phyloP scores from a whole-genome alignment of 768 basidiomycete species.

The Naganishia vaughanmartiniae region DNA sequence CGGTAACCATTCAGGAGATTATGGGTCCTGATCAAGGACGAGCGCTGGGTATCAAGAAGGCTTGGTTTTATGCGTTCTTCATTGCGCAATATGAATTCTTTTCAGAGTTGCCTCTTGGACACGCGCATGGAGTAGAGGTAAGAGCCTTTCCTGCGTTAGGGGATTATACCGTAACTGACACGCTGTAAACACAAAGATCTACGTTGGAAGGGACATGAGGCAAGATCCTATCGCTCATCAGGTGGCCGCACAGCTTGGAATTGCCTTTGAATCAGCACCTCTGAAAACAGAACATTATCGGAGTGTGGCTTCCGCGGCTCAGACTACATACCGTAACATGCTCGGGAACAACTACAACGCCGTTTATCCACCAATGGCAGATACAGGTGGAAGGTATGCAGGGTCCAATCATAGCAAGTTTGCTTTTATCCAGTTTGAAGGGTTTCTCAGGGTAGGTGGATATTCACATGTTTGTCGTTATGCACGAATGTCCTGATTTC shows the following conservation, averaged over 20 bases:
- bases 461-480: background rate
- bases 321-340: background rate
- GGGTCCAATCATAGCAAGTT: slow-evolving; percentile 32
- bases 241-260: background rate
- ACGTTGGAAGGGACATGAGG: slow-evolving; percentile 27
- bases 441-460: slow-evolving; percentile 28
- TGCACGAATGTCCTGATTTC: background rate
- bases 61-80: slow-evolving; percentile 28
- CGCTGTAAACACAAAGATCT: background rate
- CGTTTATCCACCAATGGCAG: slow-evolving; percentile 6
- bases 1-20: slow-evolving; percentile 27
- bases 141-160: background rate
- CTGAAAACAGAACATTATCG: background rate
- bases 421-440: slow-evolving; percentile 22
- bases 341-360: slow-evolving; percentile 19
- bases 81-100: slow-evolving; percentile 30
- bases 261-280: background rate
- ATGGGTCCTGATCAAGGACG: slow-evolving; percentile 13
- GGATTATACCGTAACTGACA: background rate
- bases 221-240: slow-evolving; percentile 24
- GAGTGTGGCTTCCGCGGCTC: background rate
- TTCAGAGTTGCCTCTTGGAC: slow-evolving; percentile 26
- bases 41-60: slow-evolving; percentile 15
- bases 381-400: background rate
- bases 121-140: background rate